phyloP scores from a whole-genome alignment of 1,284 basidiomycete species.

The Cerrena zonata region DNA sequence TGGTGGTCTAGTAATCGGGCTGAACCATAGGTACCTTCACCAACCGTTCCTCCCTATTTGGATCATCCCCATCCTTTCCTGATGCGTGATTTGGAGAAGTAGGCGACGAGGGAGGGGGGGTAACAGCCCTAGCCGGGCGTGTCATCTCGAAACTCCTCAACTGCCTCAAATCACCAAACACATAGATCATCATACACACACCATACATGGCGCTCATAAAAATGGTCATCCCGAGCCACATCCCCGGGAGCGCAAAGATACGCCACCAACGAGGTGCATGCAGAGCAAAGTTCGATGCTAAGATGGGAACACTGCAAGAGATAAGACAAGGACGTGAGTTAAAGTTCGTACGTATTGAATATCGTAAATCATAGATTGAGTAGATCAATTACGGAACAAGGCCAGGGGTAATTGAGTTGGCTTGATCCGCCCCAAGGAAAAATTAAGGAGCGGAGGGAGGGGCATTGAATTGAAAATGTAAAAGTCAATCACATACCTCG shows the following conservation, averaged over 20 bases:
- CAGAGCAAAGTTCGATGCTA: constrained; percentile 43
- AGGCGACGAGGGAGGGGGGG: constrained; percentile 37
- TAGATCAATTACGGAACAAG: background rate
- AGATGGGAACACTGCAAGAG: constrained; percentile 41
- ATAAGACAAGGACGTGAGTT: too few species aligned
- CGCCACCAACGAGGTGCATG: constrained; percentile 49
- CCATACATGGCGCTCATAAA: constrained; percentile 62
- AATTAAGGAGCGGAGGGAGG: background rate
- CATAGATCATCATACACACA: constrained; percentile 62
- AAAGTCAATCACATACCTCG: constrained; percentile 20
- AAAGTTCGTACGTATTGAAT: too few species aligned
- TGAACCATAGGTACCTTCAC: constrained; percentile 6
- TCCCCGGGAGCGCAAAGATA: constrained; percentile 55
- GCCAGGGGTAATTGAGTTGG: background rate
- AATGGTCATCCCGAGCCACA: constrained; percentile 65
- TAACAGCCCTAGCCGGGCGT: constrained; percentile 40
- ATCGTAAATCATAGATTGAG: too few species aligned
- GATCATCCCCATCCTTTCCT: background rate
- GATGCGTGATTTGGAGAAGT: background rate
- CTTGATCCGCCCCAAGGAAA: constrained; percentile 1
- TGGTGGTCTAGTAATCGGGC: constrained; percentile 1
- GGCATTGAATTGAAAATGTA: background rate
- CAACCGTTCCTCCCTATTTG: background rate
- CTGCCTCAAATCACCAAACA: constrained; percentile 77
- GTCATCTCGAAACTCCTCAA: constrained; percentile 70